Conservation (phyloP, 345 rosid genomes). For the Chamaenerion angustifolium region DNA sequence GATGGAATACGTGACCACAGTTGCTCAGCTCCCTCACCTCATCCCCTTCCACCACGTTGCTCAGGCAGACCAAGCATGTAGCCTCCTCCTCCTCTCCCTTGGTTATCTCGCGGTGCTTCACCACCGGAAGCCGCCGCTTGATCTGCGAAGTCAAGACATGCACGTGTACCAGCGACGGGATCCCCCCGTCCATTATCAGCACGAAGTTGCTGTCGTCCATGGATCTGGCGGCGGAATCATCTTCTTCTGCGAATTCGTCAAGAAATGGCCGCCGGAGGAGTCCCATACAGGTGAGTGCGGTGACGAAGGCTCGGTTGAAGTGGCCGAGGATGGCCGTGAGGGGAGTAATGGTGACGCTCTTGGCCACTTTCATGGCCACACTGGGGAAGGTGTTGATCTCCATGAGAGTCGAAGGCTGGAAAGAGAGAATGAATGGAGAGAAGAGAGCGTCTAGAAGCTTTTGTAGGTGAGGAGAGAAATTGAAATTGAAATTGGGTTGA, state of each 20-base stretch:
- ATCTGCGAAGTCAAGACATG: conserved; percentile 13
- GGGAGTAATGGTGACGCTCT: conserved; percentile 7
- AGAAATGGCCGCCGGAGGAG: conserved; percentile 11
- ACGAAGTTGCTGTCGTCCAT: conserved; percentile 8
- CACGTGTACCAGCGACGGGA: conserved; percentile 16
- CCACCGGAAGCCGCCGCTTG: conserved; percentile 23
- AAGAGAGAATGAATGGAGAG: background rate
- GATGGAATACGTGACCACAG: conserved; percentile 34
- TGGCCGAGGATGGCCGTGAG: conserved; percentile 6
- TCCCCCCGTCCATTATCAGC: conserved; percentile 16
- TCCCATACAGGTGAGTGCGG: conserved; percentile 13
- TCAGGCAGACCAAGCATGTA: conserved; percentile 31
- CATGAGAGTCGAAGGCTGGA: conserved; percentile 1
- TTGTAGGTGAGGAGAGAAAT: background rate
- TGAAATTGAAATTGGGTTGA: background rate
- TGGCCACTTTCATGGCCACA: conserved; percentile 13
- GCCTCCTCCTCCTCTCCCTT: background rate
- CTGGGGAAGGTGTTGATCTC: conserved; percentile 3
- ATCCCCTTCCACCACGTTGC: conserved; percentile 12
- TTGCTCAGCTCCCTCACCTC: conserved; percentile 24
- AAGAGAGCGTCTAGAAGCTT: background rate
- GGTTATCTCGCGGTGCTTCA: conserved; percentile 11
- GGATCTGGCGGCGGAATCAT: background rate
- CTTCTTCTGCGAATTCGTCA: background rate
- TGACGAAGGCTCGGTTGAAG: conserved; percentile 9